A percentile compares a stretch with the other conserved stretches of the same genome.
Conservation (phyloP, 495 filamentous ascomycete species). For the Hypoxylon cercidicola region DNA sequence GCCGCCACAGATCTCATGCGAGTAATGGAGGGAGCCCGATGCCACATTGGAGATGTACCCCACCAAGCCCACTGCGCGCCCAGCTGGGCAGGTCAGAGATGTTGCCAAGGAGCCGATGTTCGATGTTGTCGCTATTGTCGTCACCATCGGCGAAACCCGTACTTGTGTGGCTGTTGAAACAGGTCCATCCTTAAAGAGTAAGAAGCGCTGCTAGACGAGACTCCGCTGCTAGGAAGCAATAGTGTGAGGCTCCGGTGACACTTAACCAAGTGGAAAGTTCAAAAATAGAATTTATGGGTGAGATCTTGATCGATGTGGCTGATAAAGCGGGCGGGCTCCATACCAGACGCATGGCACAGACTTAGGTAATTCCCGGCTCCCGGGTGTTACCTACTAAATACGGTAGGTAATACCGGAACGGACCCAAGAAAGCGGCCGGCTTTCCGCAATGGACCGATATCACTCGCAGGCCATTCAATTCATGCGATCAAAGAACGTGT, state of each 20-base stretch:
- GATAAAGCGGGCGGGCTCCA: background rate
- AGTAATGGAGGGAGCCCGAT: slow-evolving; percentile 13
- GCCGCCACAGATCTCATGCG: slow-evolving; percentile 19
- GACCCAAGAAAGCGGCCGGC: background rate
- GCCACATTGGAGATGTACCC: slow-evolving; percentile 3
- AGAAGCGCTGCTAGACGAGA: background rate
- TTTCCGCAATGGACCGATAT: background rate
- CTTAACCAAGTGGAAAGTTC: no score
- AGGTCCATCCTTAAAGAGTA: background rate
- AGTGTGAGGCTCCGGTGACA: no score
- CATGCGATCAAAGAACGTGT: slow-evolving; percentile 1
- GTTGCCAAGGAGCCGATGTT: slow-evolving; percentile 8
- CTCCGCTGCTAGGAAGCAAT: background rate
- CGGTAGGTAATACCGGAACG: slow-evolving; percentile 1
- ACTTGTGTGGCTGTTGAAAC: background rate
- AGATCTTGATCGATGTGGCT: background rate
- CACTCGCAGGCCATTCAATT: background rate
- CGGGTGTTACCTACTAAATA: slow-evolving; percentile 3
- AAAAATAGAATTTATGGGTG: no score
- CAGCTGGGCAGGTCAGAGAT: slow-evolving; percentile 21
- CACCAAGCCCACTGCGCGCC: background rate
- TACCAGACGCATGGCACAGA: background rate
- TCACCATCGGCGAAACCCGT: slow-evolving; percentile 32
- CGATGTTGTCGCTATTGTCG: no score
- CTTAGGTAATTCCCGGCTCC: background rate